A percentile compares a stretch with the other conserved stretches of the same genome.
Conservation (phyloP, 129 eudicot species). For the Scalesia atractyloides region DNA sequence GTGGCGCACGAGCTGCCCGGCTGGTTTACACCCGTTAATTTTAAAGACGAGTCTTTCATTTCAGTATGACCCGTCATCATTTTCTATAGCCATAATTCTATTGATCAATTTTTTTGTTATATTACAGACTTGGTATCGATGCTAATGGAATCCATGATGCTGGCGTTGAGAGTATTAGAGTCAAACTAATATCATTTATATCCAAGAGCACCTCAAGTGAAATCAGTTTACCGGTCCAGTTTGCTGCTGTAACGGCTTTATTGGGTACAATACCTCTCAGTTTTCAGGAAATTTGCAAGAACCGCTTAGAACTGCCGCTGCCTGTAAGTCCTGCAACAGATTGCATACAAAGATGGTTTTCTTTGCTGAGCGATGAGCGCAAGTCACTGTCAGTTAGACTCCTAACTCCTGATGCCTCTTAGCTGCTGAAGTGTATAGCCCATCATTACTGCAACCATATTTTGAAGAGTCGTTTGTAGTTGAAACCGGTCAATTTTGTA, state of each 20-base stretch:
- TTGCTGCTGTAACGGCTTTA: constrained; percentile 57
- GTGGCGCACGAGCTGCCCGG: no score
- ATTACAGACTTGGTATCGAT: constrained; percentile 61
- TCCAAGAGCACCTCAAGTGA: constrained; percentile 27
- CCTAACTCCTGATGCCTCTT: constrained; percentile 27
- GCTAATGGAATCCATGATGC: constrained; percentile 55
- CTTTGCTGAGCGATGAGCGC: constrained; percentile 54
- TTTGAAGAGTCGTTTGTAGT: constrained; percentile 5
- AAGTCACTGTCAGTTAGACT: constrained; percentile 42
- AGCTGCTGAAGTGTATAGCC: constrained; percentile 22
- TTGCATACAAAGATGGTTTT: constrained; percentile 57
- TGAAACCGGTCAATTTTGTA: constrained; percentile 34
- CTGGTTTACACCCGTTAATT: no score
- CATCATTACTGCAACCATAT: constrained; percentile 1
- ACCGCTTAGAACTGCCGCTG: constrained; percentile 12
- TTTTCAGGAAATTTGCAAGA: constrained; percentile 54
- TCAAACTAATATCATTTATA: constrained; percentile 44
- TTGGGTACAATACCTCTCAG: constrained; percentile 45
- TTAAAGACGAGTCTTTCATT: no score
- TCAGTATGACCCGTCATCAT: no score
- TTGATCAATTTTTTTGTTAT: constrained; percentile 1
- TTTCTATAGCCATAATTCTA: neutral
- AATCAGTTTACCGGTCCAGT: constrained; percentile 39
- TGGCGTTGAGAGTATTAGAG: constrained; percentile 51
- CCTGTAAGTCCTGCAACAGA: constrained; percentile 22